Conservation (phyloP, 2,329 filamentous ascomycete species). For the Cadophora gregata region DNA sequence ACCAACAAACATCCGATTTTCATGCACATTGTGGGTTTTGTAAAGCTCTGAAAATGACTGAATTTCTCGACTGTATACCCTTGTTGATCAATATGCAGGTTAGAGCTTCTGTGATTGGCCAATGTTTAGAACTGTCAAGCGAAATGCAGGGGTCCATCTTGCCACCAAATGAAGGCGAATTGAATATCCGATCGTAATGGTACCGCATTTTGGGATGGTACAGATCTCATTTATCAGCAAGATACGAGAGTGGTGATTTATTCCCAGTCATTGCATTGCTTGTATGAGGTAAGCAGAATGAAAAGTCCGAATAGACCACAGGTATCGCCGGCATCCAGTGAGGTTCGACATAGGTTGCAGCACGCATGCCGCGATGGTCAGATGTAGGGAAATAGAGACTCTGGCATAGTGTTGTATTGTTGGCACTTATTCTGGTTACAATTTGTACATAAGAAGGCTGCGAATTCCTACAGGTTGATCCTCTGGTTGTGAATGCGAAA, state of each 20-base stretch:
- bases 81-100: slow-evolving; percentile 11
- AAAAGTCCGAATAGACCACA: not conserved
- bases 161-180: not conserved
- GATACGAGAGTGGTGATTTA: not conserved
- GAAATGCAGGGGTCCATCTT: not conserved
- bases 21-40: not conserved
- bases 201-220: not conserved
- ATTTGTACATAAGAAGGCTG: not conserved
- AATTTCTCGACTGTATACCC: not conserved
- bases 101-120: slow-evolving; percentile 10
- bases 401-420: too few relatives aligned
- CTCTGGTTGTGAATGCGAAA: not conserved
- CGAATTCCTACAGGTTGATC: not conserved
- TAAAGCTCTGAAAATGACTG: not conserved
- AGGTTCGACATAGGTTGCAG: not conserved
- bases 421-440: too few relatives aligned
- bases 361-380: not conserved
- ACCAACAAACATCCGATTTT: not conserved
- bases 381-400: not conserved
- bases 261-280: not conserved
- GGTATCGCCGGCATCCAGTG: not conserved
- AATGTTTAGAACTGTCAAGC: not conserved
- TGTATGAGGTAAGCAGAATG: not conserved
- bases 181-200: not conserved
- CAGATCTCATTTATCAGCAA: not conserved